Base-by-base conservation (phyloP, 148 eudicot genomes). In the Talinum fruticosum region DNA sequence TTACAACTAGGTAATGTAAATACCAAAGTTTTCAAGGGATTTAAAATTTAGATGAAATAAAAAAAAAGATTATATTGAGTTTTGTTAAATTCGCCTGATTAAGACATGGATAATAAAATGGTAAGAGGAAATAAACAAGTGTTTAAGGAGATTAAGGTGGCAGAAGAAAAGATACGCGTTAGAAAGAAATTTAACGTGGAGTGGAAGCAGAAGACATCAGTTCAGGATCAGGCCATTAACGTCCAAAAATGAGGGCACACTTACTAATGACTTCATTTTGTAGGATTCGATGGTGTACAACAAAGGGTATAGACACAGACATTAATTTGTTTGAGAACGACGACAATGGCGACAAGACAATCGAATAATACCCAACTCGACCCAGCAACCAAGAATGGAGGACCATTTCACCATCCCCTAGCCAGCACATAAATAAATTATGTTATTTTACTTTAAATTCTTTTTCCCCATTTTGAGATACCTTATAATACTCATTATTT, bases 141-240 rank as follows among this genome's bases (percentile, higher is more conserved):
- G 28, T 59, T 23, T n/a, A n/a, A 23, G 4, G 12, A 59, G 26
- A 59, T 1, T 59, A 59, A 59, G 64, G 64, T 37, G 13, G 37
- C 62, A 65, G 34, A 36, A 47, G 72, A 66, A 32, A 68, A 75
- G 45, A 59, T 59, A 59, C 64, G 78, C 68, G 41, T 74, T 74
- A 24, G 65, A 8, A 57, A 19, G 19, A 33, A 74, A 28, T 26
- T 16, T 0, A n/a, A 15, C 37, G 10, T 30, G 30, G 62, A 28
- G 44, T 28, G 70, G 61, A 47, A 65, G 47, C 72, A 76, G 37
- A 18, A n/a, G 65, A 33, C 2, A 66, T 51, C 49, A 68, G 49
- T 26, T 67, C 78, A 69, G 61, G 71, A 41, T 34, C 79, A 81
- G 66, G 83, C 83, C 83, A 81, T 81, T 71, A 81, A 71, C 79